phyloP scores from a whole-genome alignment of 2,329 filamentous ascomycete genomes.

The Exserohilum rostratum region DNA sequence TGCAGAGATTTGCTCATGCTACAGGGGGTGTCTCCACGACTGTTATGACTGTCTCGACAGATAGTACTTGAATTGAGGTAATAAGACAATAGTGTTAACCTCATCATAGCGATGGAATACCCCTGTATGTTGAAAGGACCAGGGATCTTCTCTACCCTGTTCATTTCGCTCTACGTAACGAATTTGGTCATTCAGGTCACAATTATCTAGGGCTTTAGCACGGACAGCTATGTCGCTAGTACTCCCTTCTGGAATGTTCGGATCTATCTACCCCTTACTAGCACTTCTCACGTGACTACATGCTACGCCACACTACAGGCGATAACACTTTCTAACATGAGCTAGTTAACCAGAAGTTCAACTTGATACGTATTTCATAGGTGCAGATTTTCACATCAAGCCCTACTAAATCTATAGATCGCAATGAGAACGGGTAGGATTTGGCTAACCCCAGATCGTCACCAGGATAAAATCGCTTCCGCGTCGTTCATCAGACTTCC shows the following conservation, averaged over 20 bases:
- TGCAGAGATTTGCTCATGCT: background rate
- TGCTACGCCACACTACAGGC: no score
- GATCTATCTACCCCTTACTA: no score
- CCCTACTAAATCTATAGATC: no score
- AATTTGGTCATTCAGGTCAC: background rate
- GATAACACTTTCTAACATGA: no score
- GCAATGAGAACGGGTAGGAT: no score
- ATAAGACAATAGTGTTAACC: background rate
- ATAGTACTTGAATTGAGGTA: background rate
- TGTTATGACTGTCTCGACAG: background rate
- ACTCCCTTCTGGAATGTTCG: background rate
- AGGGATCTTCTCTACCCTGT: background rate
- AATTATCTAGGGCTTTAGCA: background rate
- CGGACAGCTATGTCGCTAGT: background rate
- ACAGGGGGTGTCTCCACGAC: background rate
- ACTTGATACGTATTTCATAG: no score
- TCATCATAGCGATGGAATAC: background rate
- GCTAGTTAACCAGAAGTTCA: no score
- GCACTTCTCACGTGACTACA: no score
- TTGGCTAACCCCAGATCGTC: background rate
- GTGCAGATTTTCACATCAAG: no score
- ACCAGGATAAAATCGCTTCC: background rate
- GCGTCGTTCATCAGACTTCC: background rate
- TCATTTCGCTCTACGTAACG: background rate
- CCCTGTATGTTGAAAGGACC: background rate